Conservation (phyloP, 768 basidiomycete genomes). For the Chlorophyllum brunneum region DNA sequence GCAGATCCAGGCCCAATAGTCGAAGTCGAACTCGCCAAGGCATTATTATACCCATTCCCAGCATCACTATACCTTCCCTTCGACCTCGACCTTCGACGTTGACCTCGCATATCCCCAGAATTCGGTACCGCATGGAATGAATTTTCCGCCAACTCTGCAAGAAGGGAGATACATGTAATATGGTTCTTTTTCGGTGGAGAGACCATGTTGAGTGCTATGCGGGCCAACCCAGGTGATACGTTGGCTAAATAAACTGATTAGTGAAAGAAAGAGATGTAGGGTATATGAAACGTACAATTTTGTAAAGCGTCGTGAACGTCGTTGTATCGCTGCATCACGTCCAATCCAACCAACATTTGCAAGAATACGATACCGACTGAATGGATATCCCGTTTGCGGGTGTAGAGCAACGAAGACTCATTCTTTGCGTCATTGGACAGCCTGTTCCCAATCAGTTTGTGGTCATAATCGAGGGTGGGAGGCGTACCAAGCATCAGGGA, state of each 20-base stretch:
- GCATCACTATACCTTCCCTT: neutral
- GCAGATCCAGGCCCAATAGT: slow-evolving; percentile 17
- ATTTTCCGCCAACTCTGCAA: slow-evolving; percentile 51
- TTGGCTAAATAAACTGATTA: slow-evolving; percentile 33
- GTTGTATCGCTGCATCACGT: slow-evolving; percentile 53
- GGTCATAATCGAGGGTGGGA: neutral
- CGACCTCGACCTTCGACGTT: neutral
- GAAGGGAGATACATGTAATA: slow-evolving; percentile 51
- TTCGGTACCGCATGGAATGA: neutral
- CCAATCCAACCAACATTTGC: slow-evolving; percentile 82
- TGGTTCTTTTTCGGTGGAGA: slow-evolving; percentile 52
- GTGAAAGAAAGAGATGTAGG: neutral
- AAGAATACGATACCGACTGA: slow-evolving; percentile 73
- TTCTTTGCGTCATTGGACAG: slow-evolving; percentile 75
- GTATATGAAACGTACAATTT: slow-evolving; percentile 38
- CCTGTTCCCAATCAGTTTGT: slow-evolving; percentile 40
- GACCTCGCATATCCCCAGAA: neutral
- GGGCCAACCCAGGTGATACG: slow-evolving; percentile 49
- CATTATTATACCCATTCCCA: slow-evolving; percentile 15
- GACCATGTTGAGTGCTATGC: slow-evolving; percentile 58
- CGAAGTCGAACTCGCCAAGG: slow-evolving; percentile 24
- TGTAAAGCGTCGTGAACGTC: slow-evolving; percentile 57
- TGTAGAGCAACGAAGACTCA: slow-evolving; percentile 70
- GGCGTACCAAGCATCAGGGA: slow-evolving; percentile 42
- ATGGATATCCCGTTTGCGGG: slow-evolving; percentile 78